phyloP scores from a whole-genome alignment of 352 stramenopile genomes.

The Phytophthora constricta region DNA sequence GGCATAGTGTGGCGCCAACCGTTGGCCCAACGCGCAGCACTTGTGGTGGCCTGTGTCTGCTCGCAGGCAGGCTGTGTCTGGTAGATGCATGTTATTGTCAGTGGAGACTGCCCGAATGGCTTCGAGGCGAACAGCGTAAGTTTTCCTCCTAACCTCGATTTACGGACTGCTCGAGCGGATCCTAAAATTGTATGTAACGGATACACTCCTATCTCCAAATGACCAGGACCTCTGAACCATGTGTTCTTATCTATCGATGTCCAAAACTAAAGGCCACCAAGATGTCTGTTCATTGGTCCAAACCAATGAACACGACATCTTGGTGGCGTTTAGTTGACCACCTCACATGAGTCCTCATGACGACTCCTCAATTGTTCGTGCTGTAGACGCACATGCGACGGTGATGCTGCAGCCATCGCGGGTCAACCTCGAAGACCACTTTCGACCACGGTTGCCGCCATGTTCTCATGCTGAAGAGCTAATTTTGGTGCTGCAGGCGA shows the following conservation, averaged over 20 bases:
- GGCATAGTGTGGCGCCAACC: too few relatives aligned
- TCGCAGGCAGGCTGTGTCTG: not conserved
- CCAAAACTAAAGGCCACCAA: not conserved
- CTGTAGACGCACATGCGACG: too few relatives aligned
- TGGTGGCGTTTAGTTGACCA: too few relatives aligned
- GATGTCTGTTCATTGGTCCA: too few relatives aligned
- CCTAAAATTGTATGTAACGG: not conserved
- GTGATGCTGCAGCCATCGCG: too few relatives aligned
- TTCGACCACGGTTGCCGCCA: too few relatives aligned
- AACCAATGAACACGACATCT: too few relatives aligned
- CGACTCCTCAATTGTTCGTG: too few relatives aligned
- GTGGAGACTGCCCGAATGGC: not conserved
- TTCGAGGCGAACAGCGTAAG: constrained; percentile 1
- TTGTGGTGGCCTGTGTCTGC: not conserved
- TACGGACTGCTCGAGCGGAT: not conserved
- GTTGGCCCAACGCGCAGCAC: not conserved
- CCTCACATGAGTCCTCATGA: too few relatives aligned
- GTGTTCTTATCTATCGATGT: not conserved
- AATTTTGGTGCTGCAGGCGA: not conserved
- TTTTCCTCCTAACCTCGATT: not conserved
- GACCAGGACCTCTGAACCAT: not conserved
- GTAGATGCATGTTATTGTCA: not conserved
- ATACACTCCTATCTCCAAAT: not conserved
- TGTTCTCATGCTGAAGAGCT: too few relatives aligned
- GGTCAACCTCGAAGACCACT: too few relatives aligned